Evolutionary conservation across 2,329 filamentous ascomycete genomes (phyloP).

Genomic region (Alternaria sp.): DNA sequence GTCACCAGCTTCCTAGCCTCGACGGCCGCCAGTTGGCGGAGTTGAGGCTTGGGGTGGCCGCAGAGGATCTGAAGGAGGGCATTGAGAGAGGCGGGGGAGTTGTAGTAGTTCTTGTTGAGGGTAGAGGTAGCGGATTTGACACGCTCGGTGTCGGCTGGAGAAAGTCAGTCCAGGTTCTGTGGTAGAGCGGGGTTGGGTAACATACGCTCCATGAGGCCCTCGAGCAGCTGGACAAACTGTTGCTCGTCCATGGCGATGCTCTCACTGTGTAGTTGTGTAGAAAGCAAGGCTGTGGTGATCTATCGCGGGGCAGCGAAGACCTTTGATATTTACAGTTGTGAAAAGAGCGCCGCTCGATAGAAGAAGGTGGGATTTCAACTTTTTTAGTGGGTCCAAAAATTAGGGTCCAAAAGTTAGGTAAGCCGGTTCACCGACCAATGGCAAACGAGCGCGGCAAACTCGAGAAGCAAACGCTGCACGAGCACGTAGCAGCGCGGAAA

Average conservation of each 20-base stretch:
- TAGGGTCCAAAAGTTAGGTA: conserved; percentile 20
- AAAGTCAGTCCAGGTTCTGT: conserved; percentile 42
- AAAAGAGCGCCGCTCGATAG: conserved; percentile 16
- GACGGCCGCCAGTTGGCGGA: conserved; percentile 90
- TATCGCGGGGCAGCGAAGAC: conserved; percentile 28
- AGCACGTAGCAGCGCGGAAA: neutral
- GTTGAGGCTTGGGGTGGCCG: conserved; percentile 71
- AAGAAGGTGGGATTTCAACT: conserved; percentile 27
- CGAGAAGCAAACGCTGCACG: neutral
- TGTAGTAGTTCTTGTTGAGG: conserved; percentile 93
- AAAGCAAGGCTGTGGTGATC: conserved; percentile 30
- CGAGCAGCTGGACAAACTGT: conserved; percentile 83
- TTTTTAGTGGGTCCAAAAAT: conserved; percentile 4
- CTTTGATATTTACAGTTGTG: conserved; percentile 24
- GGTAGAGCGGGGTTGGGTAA: conserved; percentile 31
- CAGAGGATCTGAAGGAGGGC: conserved; percentile 88
- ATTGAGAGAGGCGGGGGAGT: conserved; percentile 80
- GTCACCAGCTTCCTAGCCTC: conserved; percentile 82
- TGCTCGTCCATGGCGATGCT: conserved; percentile 72
- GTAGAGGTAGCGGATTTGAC: conserved; percentile 89
- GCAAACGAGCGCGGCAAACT: neutral
- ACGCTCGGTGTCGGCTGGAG: conserved; percentile 71
- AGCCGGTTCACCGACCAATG: conserved; percentile 13
- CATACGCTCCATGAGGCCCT: conserved; percentile 87
- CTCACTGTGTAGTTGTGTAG: conserved; percentile 26